phyloP scores from a whole-genome alignment of 345 rosid species.

The Anastatica hierochuntica region DNA sequence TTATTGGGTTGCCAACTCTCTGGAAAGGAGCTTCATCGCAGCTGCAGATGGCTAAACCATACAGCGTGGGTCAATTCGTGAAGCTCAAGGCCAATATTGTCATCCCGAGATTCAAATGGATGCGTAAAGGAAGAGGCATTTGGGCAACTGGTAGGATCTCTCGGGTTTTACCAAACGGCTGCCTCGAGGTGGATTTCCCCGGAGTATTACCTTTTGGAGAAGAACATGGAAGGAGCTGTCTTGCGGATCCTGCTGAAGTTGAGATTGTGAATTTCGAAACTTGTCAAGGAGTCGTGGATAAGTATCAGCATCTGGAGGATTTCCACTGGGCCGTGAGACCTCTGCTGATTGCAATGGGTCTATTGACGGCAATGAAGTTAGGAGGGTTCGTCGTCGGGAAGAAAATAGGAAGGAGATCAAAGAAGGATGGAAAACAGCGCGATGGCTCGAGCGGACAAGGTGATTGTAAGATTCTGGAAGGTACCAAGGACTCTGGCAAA shows the following conservation, averaged over 20 bases:
- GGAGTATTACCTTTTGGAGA: constrained; percentile 56
- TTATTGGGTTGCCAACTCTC: constrained; percentile 61
- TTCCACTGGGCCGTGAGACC: constrained; percentile 94
- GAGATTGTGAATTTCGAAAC: constrained; percentile 54
- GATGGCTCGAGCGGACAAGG: constrained; percentile 10
- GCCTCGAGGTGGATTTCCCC: constrained; percentile 69
- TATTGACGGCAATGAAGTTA: constrained; percentile 59
- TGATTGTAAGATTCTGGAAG: constrained; percentile 16
- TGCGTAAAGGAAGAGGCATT: constrained; percentile 36
- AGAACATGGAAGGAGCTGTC: constrained; percentile 32
- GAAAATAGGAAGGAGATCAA: constrained; percentile 45
- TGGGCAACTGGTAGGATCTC: constrained; percentile 86
- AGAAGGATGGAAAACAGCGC: constrained; percentile 29
- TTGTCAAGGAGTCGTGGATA: constrained; percentile 52
- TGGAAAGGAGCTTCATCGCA: constrained; percentile 73
- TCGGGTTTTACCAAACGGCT: constrained; percentile 64
- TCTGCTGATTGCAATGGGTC: constrained; percentile 50
- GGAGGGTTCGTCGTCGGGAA: constrained; percentile 41
- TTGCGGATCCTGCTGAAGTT: constrained; percentile 90
- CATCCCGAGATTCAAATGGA: constrained; percentile 85
- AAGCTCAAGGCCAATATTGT: constrained; percentile 51
- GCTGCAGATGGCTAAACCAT: constrained; percentile 79
- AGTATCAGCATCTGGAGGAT: constrained; percentile 89
- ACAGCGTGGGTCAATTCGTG: constrained; percentile 66
- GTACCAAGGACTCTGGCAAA: constrained; percentile 11